Evolutionary conservation across 257 asterid species (phyloP).

Genomic region (Przewalskia tangutica): DNA sequence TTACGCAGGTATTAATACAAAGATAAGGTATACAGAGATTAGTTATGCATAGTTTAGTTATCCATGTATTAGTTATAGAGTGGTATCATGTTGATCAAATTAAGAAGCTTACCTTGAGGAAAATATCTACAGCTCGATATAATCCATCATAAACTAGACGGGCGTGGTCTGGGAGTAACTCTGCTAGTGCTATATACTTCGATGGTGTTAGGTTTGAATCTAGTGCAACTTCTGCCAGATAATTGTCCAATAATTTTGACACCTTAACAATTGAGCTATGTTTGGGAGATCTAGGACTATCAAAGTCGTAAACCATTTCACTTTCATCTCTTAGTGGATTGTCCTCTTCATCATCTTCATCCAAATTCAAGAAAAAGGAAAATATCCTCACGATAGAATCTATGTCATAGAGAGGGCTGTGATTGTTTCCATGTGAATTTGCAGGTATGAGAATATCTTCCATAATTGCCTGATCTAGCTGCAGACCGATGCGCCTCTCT

Average conservation of each 20-base stretch:
- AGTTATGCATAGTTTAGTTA: too few species aligned
- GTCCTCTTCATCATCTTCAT: conserved; percentile 75
- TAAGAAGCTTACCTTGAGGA: conserved; percentile 66
- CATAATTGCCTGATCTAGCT: conserved; percentile 84
- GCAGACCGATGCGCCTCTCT: conserved; percentile 81
- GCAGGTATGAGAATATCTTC: conserved; percentile 79
- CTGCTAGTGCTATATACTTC: conserved; percentile 61
- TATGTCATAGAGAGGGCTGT: conserved; percentile 55
- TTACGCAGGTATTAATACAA: too few species aligned
- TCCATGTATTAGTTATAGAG: background rate
- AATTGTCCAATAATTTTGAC: conserved; percentile 69
- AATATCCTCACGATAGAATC: conserved; percentile 66
- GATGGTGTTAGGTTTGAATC: conserved; percentile 63
- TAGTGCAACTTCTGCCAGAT: conserved; percentile 72
- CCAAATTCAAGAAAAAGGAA: conserved; percentile 75
- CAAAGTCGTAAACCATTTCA: conserved; percentile 68
- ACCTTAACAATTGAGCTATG: conserved; percentile 84
- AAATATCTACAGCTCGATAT: conserved; percentile 82
- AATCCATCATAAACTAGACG: conserved; percentile 68
- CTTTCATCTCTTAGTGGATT: conserved; percentile 46
- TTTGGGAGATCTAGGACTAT: conserved; percentile 85
- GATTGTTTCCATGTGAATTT: conserved; percentile 36
- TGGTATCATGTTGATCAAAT: background rate
- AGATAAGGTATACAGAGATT: too few species aligned
- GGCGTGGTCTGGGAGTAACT: conserved; percentile 85